phyloP scores from a whole-genome alignment of 2,329 filamentous ascomycete species.

The Dendryphion nanum region DNA sequence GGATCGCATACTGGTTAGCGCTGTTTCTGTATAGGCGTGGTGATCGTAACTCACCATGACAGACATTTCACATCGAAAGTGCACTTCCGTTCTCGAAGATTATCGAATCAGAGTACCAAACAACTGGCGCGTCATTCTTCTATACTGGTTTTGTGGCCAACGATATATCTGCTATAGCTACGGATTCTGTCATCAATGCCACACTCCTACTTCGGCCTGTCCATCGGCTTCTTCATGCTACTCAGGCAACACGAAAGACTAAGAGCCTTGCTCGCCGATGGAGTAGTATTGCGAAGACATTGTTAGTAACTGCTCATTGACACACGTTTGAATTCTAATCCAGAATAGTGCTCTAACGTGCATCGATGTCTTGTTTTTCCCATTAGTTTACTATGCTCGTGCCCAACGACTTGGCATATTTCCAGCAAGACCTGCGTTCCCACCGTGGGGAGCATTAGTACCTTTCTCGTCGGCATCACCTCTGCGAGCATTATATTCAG shows the following conservation, averaged over 20 bases:
- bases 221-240: conserved; percentile 23
- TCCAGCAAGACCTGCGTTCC: conserved; percentile 25
- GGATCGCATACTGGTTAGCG: conserved; percentile 22
- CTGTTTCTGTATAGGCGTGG: neutral
- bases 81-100: conserved; percentile 25
- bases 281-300: conserved; percentile 15
- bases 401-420: conserved; percentile 32
- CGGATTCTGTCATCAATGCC: conserved; percentile 18
- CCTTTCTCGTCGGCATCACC: conserved; percentile 27
- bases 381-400: conserved; percentile 30
- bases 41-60: neutral
- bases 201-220: conserved; percentile 24
- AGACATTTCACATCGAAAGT: conserved; percentile 26
- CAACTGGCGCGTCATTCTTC: conserved; percentile 20
- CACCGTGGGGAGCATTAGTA: conserved; percentile 23
- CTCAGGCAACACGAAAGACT: conserved; percentile 17
- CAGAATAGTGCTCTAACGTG: no score
- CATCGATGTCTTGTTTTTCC: conserved; percentile 30
- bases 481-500: conserved; percentile 16
- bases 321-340: no score
- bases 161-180: conserved; percentile 17
- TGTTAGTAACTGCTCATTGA: no score
- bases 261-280: conserved; percentile 21
- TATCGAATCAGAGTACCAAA: conserved; percentile 18
- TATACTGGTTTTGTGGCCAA: conserved; percentile 28